Evolutionary conservation across 805 yeast genomes (phyloP), one percentile per base, ranked within the genome.

Genomic region (Sugiyamaella smithiae): DNA sequence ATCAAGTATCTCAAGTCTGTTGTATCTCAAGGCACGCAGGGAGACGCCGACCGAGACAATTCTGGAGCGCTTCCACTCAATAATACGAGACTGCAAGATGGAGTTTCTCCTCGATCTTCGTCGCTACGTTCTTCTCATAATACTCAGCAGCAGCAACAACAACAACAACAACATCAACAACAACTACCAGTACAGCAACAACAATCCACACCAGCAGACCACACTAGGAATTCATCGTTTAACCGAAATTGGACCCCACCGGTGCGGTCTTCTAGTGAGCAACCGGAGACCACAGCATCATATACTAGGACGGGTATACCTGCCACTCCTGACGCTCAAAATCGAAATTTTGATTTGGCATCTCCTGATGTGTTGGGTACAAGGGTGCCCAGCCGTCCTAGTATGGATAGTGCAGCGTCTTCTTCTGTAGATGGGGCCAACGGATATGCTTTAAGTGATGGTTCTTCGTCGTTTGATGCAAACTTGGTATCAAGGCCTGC

Each of bases 1-100:
- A 91, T 93, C 58, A 95, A 88, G 64, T 77, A 81, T 31, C 60
- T 63, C 11, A 74, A 73, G 31, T 49, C 56, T 19, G 35, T 55
- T 9, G 58, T 45, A 5, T 14, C 38, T 5, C 17, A 23, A 11
- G 43, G 17, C 35, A 26, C 19, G 11, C 6, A 22, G 17, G 20
- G 12, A n/a, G 32, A n/a, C 14, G 22, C 32, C 14, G 43, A 23
- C 32, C 12, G 29, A 24, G 29, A 25, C 28, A 40, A 33, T 40
- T 11, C 8, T 11, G 23, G 12, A 17, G 43, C 43, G 28, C 12
- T 40, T n/a, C 43, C 43, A 9, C 43, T 40, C 14, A 14, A n/a
- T 11, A 24, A 40, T 19, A 19, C 33, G 4, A 35, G 16, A 19
- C n/a, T n/a, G n/a, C 33, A 29, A n/a, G 38, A 14, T 19, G 20